Percentiles rank a stretch among this genome's conserved stretches.
phyloP scores from a whole-genome alignment of 768 basidiomycete genomes.

The Strobilomyces echinocephalus region DNA sequence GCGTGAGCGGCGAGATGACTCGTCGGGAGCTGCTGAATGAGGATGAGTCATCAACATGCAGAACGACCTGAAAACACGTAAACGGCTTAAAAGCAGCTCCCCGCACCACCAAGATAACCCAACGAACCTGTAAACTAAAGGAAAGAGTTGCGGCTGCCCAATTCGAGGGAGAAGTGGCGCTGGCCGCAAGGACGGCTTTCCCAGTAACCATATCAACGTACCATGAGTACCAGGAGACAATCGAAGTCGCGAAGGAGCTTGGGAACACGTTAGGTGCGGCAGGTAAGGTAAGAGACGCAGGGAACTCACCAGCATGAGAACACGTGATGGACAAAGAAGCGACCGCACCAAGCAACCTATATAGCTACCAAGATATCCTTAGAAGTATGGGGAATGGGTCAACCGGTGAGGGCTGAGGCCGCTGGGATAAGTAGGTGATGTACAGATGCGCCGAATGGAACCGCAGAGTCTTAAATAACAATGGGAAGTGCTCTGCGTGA shows the following conservation, averaged over 20 bases:
- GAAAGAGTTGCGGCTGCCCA: not conserved
- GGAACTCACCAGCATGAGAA: not conserved
- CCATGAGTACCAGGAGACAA: not conserved
- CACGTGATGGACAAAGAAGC: not conserved
- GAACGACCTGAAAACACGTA: too few species aligned
- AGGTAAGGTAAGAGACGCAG: not conserved
- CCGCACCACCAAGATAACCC: too few species aligned
- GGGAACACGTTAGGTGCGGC: not conserved
- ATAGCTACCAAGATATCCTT: not conserved
- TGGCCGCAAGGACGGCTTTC: not conserved
- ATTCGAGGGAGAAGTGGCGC: too few species aligned
- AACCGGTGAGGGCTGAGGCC: not conserved
- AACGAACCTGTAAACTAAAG: too few species aligned
- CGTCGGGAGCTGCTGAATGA: too few species aligned
- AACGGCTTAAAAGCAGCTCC: too few species aligned
- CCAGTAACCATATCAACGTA: not conserved
- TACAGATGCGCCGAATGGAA: not conserved
- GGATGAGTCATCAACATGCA: too few species aligned
- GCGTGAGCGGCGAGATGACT: too few species aligned
- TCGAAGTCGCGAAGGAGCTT: not conserved
- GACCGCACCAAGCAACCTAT: not conserved
- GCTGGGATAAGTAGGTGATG: not conserved
- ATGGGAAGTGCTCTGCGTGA: not conserved
- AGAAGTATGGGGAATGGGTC: not conserved
- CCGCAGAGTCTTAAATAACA: not conserved